Percentiles rank a stretch among this genome's conserved stretches.
Evolutionary conservation across 768 basidiomycete species (phyloP).

Genomic region (Kwoniella sp.): DNA sequence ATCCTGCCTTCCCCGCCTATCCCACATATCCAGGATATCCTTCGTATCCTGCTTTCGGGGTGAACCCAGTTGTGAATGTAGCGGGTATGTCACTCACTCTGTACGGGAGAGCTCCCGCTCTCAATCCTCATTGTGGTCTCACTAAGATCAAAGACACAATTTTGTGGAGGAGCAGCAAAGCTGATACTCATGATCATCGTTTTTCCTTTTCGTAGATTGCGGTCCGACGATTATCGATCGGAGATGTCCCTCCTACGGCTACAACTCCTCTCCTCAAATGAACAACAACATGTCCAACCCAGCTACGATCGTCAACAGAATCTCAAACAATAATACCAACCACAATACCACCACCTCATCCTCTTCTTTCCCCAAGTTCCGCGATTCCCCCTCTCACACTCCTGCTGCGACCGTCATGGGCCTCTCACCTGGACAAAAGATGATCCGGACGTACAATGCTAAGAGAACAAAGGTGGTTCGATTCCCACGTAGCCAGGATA

Average conservation of each 20-base stretch:
- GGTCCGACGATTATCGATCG: neutral
- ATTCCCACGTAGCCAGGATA: neutral
- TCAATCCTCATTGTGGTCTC: too few relatives aligned
- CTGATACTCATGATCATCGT: neutral
- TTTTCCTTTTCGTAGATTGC: neutral
- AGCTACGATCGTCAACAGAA: slow-evolving; percentile 7
- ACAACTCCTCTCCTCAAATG: slow-evolving; percentile 7
- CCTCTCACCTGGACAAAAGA: neutral
- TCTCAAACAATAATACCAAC: slow-evolving; percentile 4
- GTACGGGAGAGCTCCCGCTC: too few relatives aligned
- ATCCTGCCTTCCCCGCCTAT: neutral
- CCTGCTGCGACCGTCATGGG: neutral
- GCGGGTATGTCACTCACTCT: slow-evolving; percentile 3
- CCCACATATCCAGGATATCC: neutral
- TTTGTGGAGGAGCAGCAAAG: too few relatives aligned
- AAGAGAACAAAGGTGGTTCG: neutral
- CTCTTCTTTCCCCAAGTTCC: neutral
- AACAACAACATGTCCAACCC: slow-evolving; percentile 3
- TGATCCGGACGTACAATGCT: neutral
- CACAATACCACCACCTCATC: neutral
- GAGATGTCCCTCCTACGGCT: neutral
- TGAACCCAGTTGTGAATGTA: neutral
- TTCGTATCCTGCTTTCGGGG: neutral
- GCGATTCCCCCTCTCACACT: slow-evolving; percentile 1
- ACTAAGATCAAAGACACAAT: too few relatives aligned